Conservation (phyloP, 768 basidiomycete genomes). For the Leccinum rimulosum region DNA sequence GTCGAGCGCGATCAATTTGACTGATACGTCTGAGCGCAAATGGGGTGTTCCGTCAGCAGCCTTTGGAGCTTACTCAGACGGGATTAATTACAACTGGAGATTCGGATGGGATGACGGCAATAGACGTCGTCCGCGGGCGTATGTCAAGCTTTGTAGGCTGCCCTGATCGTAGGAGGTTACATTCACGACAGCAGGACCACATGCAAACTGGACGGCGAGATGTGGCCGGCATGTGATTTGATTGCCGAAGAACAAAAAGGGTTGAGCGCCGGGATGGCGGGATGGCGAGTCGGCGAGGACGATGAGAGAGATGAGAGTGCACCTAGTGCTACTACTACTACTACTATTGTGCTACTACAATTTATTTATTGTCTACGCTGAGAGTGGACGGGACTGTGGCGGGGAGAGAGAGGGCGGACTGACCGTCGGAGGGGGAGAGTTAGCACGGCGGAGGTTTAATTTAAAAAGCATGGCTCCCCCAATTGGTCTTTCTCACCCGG, state of each 20-base stretch:
- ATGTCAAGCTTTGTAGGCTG: not conserved
- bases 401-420: not conserved
- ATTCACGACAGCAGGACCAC: not conserved
- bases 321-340: too few species aligned
- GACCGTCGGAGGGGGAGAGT: conserved; percentile 2
- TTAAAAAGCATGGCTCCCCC: conserved; percentile 25
- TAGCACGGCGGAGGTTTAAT: conserved; percentile 28
- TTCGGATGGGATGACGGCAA: not conserved
- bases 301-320: not conserved
- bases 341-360: too few species aligned
- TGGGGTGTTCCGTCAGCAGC: conserved; percentile 6
- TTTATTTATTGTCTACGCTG: too few species aligned
- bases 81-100: not conserved
- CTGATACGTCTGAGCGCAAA: not conserved
- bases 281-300: not conserved
- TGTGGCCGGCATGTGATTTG: not conserved
- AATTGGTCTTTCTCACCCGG: conserved; percentile 30
- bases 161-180: conserved; percentile 5
- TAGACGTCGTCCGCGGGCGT: not conserved
- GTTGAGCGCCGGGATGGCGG: conserved; percentile 1
- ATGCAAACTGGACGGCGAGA: not conserved
- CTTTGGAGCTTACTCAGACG: not conserved
- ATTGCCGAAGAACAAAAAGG: conserved; percentile 1
- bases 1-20: not conserved
- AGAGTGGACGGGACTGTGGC: not conserved